Conservation (phyloP, 352 stramenopile genomes). For the Pythium brachiatum region DNA sequence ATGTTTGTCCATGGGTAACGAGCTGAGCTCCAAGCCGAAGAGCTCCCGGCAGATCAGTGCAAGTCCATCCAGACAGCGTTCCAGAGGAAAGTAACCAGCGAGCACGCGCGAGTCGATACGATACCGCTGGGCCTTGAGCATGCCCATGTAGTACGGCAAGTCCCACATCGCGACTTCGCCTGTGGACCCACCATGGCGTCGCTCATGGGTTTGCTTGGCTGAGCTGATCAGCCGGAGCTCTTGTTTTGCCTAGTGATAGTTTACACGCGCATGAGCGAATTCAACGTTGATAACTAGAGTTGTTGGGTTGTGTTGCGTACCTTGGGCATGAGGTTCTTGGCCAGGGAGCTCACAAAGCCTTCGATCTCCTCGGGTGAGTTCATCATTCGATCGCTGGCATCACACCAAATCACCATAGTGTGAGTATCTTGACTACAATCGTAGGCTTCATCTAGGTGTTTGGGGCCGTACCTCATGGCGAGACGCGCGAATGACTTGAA, state of each 20-base stretch:
- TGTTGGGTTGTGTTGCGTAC: slow-evolving; percentile 27
- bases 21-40: slow-evolving; percentile 89
- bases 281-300: background rate
- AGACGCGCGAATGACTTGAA: slow-evolving; percentile 91
- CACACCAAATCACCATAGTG: slow-evolving; percentile 4
- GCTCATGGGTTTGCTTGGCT: slow-evolving; percentile 66
- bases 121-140: slow-evolving; percentile 72
- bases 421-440: background rate
- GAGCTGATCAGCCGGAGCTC: slow-evolving; percentile 59
- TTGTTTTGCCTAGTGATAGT: slow-evolving; percentile 34
- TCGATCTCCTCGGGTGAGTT: slow-evolving; percentile 62
- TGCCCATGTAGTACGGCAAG: slow-evolving; percentile 92
- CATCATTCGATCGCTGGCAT: slow-evolving; percentile 83
- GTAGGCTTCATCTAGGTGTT: too few species aligned
- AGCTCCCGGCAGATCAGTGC: slow-evolving; percentile 84
- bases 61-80: slow-evolving; percentile 90
- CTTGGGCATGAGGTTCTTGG: slow-evolving; percentile 69
- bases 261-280: background rate
- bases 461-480: slow-evolving; percentile 77
- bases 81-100: slow-evolving; percentile 89
- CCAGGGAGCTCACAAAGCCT: slow-evolving; percentile 61
- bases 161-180: slow-evolving; percentile 91
- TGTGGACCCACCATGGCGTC: slow-evolving; percentile 13
- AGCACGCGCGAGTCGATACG: slow-evolving; percentile 80
- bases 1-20: slow-evolving; percentile 66